phyloP scores from a whole-genome alignment of 192 early-diverging fungal genomes.

The Linnemannia exigua region DNA sequence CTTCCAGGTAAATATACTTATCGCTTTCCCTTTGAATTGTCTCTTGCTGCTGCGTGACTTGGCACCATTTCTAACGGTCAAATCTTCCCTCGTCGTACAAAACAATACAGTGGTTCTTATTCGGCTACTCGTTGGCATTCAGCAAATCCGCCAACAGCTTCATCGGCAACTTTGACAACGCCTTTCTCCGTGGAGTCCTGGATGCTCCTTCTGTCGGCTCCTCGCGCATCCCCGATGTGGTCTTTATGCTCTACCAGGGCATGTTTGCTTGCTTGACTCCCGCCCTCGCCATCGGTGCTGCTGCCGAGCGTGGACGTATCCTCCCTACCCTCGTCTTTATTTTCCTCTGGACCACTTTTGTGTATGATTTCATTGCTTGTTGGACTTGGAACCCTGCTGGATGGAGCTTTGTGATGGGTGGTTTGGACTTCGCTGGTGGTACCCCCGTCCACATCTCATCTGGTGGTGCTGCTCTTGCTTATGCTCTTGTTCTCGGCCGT shows the following conservation, averaged over 20 bases:
- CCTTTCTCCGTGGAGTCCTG: conserved; percentile 72
- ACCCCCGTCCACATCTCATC: conserved; percentile 95
- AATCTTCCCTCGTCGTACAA: background rate
- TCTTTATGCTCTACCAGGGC: conserved; percentile 90
- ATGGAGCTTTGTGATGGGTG: conserved; percentile 87
- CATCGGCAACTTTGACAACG: conserved; percentile 87
- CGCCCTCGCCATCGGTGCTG: conserved; percentile 92
- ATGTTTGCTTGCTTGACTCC: conserved; percentile 95
- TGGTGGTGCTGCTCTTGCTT: conserved; percentile 92
- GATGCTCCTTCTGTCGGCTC: conserved; percentile 67
- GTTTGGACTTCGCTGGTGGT: conserved; percentile 96
- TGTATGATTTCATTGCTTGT: conserved; percentile 94
- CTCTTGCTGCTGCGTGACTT: too few species aligned
- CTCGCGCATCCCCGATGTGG: conserved; percentile 78
- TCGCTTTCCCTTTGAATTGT: background rate
- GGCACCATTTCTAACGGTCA: background rate
- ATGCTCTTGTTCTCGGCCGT: conserved; percentile 87
- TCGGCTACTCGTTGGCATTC: conserved; percentile 92
- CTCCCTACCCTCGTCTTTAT: conserved; percentile 91
- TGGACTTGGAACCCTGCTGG: conserved; percentile 93
- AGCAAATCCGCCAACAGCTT: conserved; percentile 80
- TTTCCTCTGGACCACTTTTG: conserved; percentile 95
- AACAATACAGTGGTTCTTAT: conserved; percentile 81
- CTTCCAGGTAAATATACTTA: conserved; percentile 70
- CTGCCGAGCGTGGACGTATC: conserved; percentile 90